Base-by-base conservation (phyloP, 1,284 basidiomycete species). In the Volvariella volvacea region DNA sequence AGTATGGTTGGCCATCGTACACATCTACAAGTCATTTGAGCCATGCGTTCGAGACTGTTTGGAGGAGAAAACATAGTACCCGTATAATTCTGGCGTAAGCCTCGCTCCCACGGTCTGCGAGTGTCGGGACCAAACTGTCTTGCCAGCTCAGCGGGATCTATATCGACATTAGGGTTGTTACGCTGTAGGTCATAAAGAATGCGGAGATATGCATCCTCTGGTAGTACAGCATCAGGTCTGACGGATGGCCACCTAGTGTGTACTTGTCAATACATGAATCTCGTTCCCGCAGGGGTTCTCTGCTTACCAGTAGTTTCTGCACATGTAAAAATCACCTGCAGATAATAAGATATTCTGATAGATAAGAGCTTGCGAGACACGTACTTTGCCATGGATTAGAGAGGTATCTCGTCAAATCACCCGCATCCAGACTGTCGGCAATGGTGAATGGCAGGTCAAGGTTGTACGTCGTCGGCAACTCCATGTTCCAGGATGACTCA, bases 401-500 rank as follows among this genome's bases (percentile, higher is more conserved):
- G 9, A 55, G 48, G 34, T 45, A 49, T 21, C 49, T 47, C 22
- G 54, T 54, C 14, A 55, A 46, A 46, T 55, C 49, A 8, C 54
- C 54, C 19, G 53, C 41, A n/a, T 9, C 9, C n/a, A 31, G 30
- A 14, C 48, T 22, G 12, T 53, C 49, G 15, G 44, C 22, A 14
- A 45, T 28, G 15, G 42, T 41, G 21, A 55, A 36, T 19, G 41
- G 22, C 34, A 38, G 32, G 12, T 46, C 28, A 16, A 51, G 42
- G 33, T 52, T 39, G 31, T 54, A 54, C n/a, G 49, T 54, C 22
- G 41, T 28, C 7, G 25, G 34, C 8, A 48, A 20, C 39, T 52
- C 47, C 16, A 53, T 50, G 37, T 48, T 52, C 53, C 55, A 56
- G 7, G 45, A 55, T 41, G 50, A 44, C 38, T 56, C 55, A 16